Evolutionary conservation across 2,329 filamentous ascomycete genomes (phyloP), one percentile per base, ranked within the genome.

Genomic region (Pestalotiopsis sp.): DNA sequence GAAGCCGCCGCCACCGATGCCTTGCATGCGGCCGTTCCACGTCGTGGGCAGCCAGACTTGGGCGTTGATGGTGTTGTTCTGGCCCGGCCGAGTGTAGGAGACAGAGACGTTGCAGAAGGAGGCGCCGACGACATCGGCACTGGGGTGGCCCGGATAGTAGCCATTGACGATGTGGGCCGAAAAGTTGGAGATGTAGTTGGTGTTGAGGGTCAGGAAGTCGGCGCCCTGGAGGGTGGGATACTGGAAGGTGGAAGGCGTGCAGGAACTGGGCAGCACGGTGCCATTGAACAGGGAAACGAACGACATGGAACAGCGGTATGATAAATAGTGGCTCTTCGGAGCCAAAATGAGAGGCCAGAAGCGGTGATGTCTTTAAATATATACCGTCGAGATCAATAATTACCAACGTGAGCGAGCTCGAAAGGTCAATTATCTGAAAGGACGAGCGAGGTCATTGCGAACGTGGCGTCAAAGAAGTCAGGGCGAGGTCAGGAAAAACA

Each of bases 41-140:
- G 65, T 23, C 12, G 41, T 23, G 6, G 67, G 67, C 9, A 66
- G 41, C 41, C 57, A 69, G 6, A 61, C 52, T 9, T 61, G 63
- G n/a, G 49, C 58, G 6, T 11, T 23, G 63, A 66, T 41, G n/a
- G 14, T 59, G 57, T 69, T 45, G 1, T 60, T 49, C 57, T 65
- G 63, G 14, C 63, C 67, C 4, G 63, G 67, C 23, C 62, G 67
- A 6, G 67, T 69, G 63, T 69, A 36, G 39, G 39, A 49, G 17
- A 69, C n/a, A 5, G 67, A 61, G 14, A 69, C 63, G 31, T 69
- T 69, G 67, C 41, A 69, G 41, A 69, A 66, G 23, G 27, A 4
- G 23, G 57, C 36, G 17, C 20, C 7, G 6, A 41, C 27, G 4
- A 41, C 9, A 2, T 25, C 9, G 23, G 57, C 13, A 2, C 14